Percentiles rank a stretch among this genome's conserved stretches.
phyloP scores from a whole-genome alignment of 495 filamentous ascomycete genomes.

The Penicilliopsis zonata region DNA sequence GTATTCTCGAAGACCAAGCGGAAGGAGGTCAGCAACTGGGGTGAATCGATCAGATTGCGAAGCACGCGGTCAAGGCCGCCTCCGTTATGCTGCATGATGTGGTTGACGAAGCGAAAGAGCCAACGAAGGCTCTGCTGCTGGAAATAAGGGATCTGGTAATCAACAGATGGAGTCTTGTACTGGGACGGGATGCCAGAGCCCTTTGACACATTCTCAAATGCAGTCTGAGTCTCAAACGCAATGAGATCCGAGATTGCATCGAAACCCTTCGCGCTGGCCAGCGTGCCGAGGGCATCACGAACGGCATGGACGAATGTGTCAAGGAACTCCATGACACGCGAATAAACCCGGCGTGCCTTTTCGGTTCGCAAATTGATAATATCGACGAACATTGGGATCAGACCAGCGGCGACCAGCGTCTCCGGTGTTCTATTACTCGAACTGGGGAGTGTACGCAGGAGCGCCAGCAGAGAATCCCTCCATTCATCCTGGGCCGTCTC shows the following conservation, averaged over 20 bases:
- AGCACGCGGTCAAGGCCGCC: constrained; percentile 81
- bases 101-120: constrained; percentile 91
- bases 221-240: constrained; percentile 62
- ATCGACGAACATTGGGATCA: constrained; percentile 83
- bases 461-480: constrained; percentile 75
- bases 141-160: constrained; percentile 86
- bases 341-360: constrained; percentile 71
- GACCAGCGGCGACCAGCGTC: constrained; percentile 69
- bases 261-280: constrained; percentile 70
- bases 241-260: constrained; percentile 79
- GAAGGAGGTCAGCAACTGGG: constrained; percentile 64
- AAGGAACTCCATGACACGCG: constrained; percentile 70
- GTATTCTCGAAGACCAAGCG: constrained; percentile 73
- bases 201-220: constrained; percentile 47
- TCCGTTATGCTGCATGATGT: constrained; percentile 78
- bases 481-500: constrained; percentile 63
- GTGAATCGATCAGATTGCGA: constrained; percentile 89
- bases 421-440: constrained; percentile 59
- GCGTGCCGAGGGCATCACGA: constrained; percentile 64
- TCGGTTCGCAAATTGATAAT: constrained; percentile 72
- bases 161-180: constrained; percentile 69
- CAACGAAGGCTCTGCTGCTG: constrained; percentile 86
- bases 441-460: constrained; percentile 61
- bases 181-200: constrained; percentile 65
- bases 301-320: constrained; percentile 76